Evolutionary conservation across 805 yeast genomes (phyloP).

Genomic region (Jamesozyma gamospora): DNA sequence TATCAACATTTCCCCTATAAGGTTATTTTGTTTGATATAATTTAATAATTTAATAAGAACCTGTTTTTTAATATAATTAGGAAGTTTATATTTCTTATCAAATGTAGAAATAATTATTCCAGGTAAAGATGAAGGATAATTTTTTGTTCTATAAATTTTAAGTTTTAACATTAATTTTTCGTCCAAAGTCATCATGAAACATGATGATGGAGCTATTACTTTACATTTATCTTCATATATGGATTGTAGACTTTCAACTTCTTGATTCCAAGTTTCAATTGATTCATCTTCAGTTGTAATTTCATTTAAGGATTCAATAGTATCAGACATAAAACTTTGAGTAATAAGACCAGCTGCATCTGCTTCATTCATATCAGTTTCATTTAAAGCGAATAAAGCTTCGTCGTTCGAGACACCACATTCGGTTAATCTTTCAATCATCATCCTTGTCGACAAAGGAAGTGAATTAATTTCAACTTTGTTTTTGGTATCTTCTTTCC

Average conservation of each 20-base stretch:
- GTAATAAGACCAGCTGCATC: conserved; percentile 44
- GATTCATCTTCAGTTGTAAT: conserved; percentile 23
- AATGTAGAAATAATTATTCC: conserved; percentile 51
- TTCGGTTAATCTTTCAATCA: conserved; percentile 45
- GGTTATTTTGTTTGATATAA: conserved; percentile 33
- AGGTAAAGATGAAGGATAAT: conserved; percentile 59
- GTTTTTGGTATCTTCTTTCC: conserved; percentile 47
- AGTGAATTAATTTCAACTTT: conserved; percentile 37
- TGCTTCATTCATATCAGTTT: conserved; percentile 36
- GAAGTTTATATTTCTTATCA: conserved; percentile 40
- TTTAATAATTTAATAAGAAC: conserved; percentile 39
- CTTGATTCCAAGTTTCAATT: conserved; percentile 59
- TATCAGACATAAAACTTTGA: conserved; percentile 22
- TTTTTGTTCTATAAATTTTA: conserved; percentile 36
- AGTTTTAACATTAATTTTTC: conserved; percentile 25
- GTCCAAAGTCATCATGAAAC: conserved; percentile 27
- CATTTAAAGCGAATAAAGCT: conserved; percentile 39
- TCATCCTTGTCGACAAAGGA: conserved; percentile 39
- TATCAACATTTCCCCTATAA: conserved; percentile 63
- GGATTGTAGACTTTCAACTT: conserved; percentile 54
- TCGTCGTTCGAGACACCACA: conserved; percentile 67
- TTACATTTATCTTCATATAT: conserved; percentile 44
- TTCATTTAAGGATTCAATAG: conserved; percentile 3
- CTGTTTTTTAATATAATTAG: conserved; percentile 61
- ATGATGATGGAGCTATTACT: conserved; percentile 21